phyloP scores from a whole-genome alignment of 768 basidiomycete genomes.

The Tubosaeta sp. region DNA sequence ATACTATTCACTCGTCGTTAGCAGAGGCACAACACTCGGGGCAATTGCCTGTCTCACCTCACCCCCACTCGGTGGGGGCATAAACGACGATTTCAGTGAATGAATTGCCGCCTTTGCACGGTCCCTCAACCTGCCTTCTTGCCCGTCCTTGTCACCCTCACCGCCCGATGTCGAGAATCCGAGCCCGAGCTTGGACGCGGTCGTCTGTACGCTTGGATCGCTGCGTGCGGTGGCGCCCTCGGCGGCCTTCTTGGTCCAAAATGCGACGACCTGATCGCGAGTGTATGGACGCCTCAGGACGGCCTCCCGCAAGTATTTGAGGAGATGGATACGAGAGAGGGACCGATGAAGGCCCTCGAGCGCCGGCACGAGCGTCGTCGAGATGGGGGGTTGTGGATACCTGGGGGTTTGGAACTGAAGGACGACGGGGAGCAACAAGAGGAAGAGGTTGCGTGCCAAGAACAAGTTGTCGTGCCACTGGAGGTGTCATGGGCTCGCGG shows the following conservation, averaged over 20 bases:
- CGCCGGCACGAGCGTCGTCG: constrained; percentile 19
- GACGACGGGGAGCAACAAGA: constrained; percentile 53
- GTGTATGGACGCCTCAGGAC: constrained; percentile 50
- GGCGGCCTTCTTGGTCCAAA: constrained; percentile 55
- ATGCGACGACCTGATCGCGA: constrained; percentile 42
- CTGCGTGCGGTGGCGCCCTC: constrained; percentile 49
- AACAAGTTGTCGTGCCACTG: constrained; percentile 68
- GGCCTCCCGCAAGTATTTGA: constrained; percentile 55
- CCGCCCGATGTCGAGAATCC: constrained; percentile 26
- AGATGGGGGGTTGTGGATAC: constrained; percentile 28
- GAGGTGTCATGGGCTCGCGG: background rate
- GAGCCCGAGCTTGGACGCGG: constrained; percentile 45
- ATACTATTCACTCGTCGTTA: background rate
- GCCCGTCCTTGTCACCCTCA: constrained; percentile 6
- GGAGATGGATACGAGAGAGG: constrained; percentile 46
- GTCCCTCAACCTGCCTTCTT: constrained; percentile 23
- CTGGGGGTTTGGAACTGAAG: constrained; percentile 41
- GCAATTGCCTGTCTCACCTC: background rate
- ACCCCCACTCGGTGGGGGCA: constrained; percentile 17
- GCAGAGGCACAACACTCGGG: background rate
- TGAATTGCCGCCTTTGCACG: constrained; percentile 25
- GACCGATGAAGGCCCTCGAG: constrained; percentile 33
- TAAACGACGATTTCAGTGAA: constrained; percentile 24
- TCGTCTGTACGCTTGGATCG: constrained; percentile 44
- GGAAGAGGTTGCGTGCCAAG: constrained; percentile 50